Evolutionary conservation across 1,139 yeast species (phyloP).

Genomic region (Yamadazyma dushanensis): DNA sequence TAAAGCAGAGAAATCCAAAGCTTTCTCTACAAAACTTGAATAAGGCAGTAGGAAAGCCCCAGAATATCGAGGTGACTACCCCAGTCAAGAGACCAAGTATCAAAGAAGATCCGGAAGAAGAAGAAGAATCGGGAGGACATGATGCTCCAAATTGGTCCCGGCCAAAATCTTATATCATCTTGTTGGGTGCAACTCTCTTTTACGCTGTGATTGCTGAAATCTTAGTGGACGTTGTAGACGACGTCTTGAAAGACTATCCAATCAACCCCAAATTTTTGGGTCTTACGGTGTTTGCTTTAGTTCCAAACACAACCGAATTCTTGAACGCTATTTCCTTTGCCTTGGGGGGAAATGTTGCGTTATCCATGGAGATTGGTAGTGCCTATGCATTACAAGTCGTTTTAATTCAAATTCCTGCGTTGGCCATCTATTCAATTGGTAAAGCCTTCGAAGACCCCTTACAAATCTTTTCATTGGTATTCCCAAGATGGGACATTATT

Average conservation of each 20-base stretch:
- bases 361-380: slow-evolving; percentile 96
- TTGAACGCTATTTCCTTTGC: slow-evolving; percentile 97
- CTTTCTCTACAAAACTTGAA: not conserved
- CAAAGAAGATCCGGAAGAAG: slow-evolving; percentile 11
- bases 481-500: slow-evolving; percentile 94
- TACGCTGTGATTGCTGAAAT: slow-evolving; percentile 96
- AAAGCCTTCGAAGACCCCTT: slow-evolving; percentile 35
- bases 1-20: slow-evolving; percentile 18
- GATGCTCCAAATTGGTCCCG: slow-evolving; percentile 98
- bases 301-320: slow-evolving; percentile 96
- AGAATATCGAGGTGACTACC: slow-evolving; percentile 7
- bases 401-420: slow-evolving; percentile 86
- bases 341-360: slow-evolving; percentile 90
- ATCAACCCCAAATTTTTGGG: slow-evolving; percentile 90
- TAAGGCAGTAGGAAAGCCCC: slow-evolving; percentile 1
- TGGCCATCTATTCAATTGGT: slow-evolving; percentile 74
- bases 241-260: slow-evolving; percentile 73
- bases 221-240: slow-evolving; percentile 89
- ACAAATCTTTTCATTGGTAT: slow-evolving; percentile 76
- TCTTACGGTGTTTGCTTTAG: slow-evolving; percentile 89
- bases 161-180: slow-evolving; percentile 77
- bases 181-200: slow-evolving; percentile 78
- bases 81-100: slow-evolving; percentile 12
- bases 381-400: slow-evolving; percentile 98
- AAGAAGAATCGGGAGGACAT: slow-evolving; percentile 56